Conservation (phyloP, 176 grass and related monocot genomes). For the maize (Zea mays) region Zm-B73-REFERENCE-NAM-5.0 NC_050097.1:19562001-19562500, state of each 20-base stretch:
- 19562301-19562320: too few species aligned
- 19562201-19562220: not conserved
- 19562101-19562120: constrained; percentile 2
- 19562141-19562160: not conserved
- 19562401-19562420: too few species aligned
- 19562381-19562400: too few species aligned
- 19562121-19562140: constrained; percentile 22
- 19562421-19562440: too few species aligned
- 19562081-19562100: constrained; percentile 11
- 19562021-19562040: not conserved
- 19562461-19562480: too few species aligned
- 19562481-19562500: too few species aligned
- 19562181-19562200: not conserved
- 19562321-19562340: too few species aligned
- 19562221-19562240: not conserved
- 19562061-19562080: not conserved
- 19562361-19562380: too few species aligned
- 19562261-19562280: too few species aligned
- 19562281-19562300: too few species aligned
- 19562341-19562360: too few species aligned
- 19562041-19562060: not conserved
- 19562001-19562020: not conserved
- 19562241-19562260: not conserved
- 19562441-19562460: too few species aligned
- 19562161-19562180: not conserved